Base-by-base conservation (phyloP, 352 stramenopile species). In the Peronospora tabacina region DNA sequence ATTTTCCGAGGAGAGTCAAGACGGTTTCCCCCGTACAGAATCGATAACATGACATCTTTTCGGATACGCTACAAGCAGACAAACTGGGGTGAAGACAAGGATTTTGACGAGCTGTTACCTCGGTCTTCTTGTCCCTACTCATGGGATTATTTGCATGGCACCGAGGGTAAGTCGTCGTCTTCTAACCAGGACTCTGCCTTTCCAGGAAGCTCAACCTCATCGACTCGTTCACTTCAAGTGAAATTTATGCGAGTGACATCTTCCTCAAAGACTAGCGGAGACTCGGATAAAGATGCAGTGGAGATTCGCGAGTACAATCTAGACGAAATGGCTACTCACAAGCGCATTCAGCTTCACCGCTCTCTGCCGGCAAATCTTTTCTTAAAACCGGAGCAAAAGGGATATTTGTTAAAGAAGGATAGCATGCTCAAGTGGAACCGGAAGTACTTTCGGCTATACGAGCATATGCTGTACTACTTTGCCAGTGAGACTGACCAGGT, bases 31-130 rank as follows among this genome's bases (percentile, higher is more conserved):
- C 86, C 84, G 11, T 96, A 96, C 53, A 75, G 86, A 41, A 94
- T 96, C 41, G 85, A 95, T 54, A 96, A 96, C 64, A 90, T 90
- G 72, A 94, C 85, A 17, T 93, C 82, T 13, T 92, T 91, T 58
- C 76, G 82, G 29, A 90, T 96, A 39, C 72, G 87, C 45, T 94
- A 81, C 62, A 88, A 87, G 45, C 84, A 95, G 54, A 68, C 67
- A 16, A 76, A 73, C 32, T 94, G 83, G 83, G 73, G 75, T 16
- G 63, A 68, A 6, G 73, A 83, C 15, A 77, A 70, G 17, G 68
- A 83, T 45, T 94, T 81, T 33, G 85, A 95, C 37, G 74, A 91
- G 22, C 45, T 95, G 2, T 50, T 75, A 6, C 81, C 80, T 10
- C 71, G 80, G 10, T 76, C 72, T 20, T 94, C 79, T 0, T 87